These are phyloP conservation scores for Xylariaceae sp. DNA, from an alignment of 2,329 filamentous ascomycete species.

Conservation along the genomic window DNA sequence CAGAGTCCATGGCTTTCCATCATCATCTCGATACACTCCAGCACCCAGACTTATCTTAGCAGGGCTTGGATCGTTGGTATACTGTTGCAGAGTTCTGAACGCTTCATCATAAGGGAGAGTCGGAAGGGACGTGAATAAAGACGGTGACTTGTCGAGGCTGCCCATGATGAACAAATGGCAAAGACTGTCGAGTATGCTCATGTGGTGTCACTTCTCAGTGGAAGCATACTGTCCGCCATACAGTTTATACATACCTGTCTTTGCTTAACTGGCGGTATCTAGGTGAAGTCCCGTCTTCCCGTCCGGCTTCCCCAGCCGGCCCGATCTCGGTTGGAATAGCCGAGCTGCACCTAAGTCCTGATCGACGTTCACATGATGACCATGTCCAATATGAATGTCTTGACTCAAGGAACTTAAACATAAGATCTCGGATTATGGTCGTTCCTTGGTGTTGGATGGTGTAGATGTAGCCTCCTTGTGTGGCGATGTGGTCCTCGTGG, in stretches of 20 bases:
- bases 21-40: constrained; percentile 38
- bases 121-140: constrained; percentile 4
- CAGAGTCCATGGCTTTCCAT: constrained; percentile 35
- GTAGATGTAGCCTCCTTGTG: no score
- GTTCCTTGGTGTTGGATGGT: no score
- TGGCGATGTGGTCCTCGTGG: no score
- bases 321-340: neutral
- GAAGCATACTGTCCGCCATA: no score
- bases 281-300: no score
- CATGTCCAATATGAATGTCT: no score
- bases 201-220: no score
- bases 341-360: neutral
- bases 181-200: neutral
- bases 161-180: constrained; percentile 1
- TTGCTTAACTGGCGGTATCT: neutral
- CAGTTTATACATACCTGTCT: no score
- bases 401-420: no score
- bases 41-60: neutral
- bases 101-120: constrained; percentile 8
- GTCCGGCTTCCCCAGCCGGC: neutral
- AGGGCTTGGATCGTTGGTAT: constrained; percentile 3
- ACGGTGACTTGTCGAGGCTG: constrained; percentile 1
- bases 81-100: neutral
- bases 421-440: no score
- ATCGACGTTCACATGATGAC: neutral